Evolutionary conservation across 305 asterid species (phyloP), one percentile per base, ranked within the genome.

Genomic region (Fraxinus angustifolia): DNA sequence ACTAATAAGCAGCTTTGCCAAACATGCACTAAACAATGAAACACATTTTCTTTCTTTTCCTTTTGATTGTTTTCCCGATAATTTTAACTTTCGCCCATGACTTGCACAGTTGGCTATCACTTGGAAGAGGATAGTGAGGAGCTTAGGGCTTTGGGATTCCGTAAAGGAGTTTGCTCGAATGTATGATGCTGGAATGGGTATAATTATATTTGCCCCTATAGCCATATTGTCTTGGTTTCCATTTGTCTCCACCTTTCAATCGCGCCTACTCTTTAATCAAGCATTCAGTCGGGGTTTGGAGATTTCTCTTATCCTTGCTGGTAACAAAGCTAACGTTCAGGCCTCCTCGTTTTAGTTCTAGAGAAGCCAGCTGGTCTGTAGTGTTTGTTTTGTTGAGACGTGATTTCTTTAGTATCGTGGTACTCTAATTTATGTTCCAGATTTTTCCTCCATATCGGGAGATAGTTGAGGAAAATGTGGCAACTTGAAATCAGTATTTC

Each of bases 231-330:
- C 99, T 17, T 96, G 98, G 99, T 94, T 96, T 86, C 99, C 99
- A 0, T 96, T 96, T 78, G 93, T 96, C 78, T 96, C 99, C 21
- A 96, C 99, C 68, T 96, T 96, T 94, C 99, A 96, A 81, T 96
- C 99, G 1, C 98, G 99, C 12, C 90, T 96, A 34, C 98, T 96
- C 81, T 96, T 96, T 79, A 96, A 96, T 93, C 98, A 96, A 89
- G 99, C 99, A 6, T 96, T 96, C 90, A 96, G 99, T 83, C 99
- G 99, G 56, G 99, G 99, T 26, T 82, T 96, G 91, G 99, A 96
- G 91, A 96, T 96, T 73, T 96, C 99, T 16, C 92, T 94, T 83
- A 96, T 96, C 83, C 97, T 96, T 82, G 98, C 99, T 78, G 99
- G 99, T 74, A 96, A 96, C 95, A 96, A 96, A 85, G 99, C 99